Percentiles rank a stretch among this genome's conserved stretches.
These are phyloP conservation scores for Kazachstania sp. DNA, from an alignment of 1,139 yeast species.

Conservation along the genomic window DNA sequence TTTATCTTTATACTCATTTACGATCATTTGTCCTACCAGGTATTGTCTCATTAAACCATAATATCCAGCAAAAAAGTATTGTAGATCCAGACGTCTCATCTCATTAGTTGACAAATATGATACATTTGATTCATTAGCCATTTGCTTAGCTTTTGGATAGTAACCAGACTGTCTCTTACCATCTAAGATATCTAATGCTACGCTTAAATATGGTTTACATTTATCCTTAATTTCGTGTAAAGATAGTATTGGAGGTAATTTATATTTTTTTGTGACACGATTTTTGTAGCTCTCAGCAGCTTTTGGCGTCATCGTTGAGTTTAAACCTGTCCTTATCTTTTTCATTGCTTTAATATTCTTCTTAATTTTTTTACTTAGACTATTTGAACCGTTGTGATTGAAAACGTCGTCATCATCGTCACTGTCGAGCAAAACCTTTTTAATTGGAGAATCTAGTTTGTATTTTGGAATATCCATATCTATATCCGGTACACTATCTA, in stretches of 20 bases:
- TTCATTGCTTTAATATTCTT: neutral
- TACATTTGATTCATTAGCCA: constrained; percentile 34
- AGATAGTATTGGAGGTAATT: constrained; percentile 18
- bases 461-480: neutral
- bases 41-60: constrained; percentile 53
- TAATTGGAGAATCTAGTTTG: neutral
- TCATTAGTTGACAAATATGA: constrained; percentile 43
- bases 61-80: constrained; percentile 49
- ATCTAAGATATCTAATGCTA: constrained; percentile 38
- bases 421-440: neutral
- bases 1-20: constrained; percentile 28
- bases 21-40: constrained; percentile 38
- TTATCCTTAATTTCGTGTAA: constrained; percentile 26
- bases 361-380: neutral
- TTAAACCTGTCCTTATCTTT: neutral
- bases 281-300: neutral
- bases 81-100: constrained; percentile 41
- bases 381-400: neutral
- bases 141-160: constrained; percentile 41
- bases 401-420: constrained; percentile 1
- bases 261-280: constrained; percentile 4
- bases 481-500: neutral
- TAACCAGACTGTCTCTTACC: constrained; percentile 41
- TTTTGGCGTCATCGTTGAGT: neutral
- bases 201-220: constrained; percentile 29